Conservation (phyloP, 768 basidiomycete species). For the Amanita muscaria region DNA sequence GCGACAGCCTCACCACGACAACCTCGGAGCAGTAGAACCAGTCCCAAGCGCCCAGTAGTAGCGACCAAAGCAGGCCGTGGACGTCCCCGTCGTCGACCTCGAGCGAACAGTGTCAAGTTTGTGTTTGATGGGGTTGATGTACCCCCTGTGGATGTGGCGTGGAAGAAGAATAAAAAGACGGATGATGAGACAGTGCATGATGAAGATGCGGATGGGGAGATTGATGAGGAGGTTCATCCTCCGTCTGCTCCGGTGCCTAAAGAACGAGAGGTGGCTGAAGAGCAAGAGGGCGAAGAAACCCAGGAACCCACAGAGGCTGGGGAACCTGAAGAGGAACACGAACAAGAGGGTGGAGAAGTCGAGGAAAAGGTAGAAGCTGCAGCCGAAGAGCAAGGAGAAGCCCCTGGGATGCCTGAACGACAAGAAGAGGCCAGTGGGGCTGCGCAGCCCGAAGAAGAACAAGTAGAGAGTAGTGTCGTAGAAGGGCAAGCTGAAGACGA, state of each 20-base stretch:
- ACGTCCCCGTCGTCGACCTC: neutral
- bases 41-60: too few species aligned
- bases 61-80: neutral
- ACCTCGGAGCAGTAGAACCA: too few species aligned
- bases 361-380: neutral
- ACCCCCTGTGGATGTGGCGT: conserved; percentile 3
- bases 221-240: neutral
- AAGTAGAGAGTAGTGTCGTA: too few species aligned
- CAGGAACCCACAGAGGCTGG: neutral
- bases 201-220: conserved; percentile 8
- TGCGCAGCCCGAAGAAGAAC: too few species aligned
- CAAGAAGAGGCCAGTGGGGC: neutral
- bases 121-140: conserved; percentile 8
- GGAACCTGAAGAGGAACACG: neutral
- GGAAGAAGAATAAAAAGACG: neutral
- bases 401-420: neutral
- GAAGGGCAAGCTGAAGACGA: neutral
- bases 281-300: neutral
- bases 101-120: neutral
- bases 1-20: too few species aligned
- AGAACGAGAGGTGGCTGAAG: conserved; percentile 6
- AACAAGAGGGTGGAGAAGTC: neutral
- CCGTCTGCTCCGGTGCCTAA: neutral
- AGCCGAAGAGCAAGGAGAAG: neutral
- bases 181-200: neutral